These are phyloP conservation scores for Trichosporon sp. DNA, from an alignment of 1,284 basidiomycete genomes.

Conservation along the genomic window DNA sequence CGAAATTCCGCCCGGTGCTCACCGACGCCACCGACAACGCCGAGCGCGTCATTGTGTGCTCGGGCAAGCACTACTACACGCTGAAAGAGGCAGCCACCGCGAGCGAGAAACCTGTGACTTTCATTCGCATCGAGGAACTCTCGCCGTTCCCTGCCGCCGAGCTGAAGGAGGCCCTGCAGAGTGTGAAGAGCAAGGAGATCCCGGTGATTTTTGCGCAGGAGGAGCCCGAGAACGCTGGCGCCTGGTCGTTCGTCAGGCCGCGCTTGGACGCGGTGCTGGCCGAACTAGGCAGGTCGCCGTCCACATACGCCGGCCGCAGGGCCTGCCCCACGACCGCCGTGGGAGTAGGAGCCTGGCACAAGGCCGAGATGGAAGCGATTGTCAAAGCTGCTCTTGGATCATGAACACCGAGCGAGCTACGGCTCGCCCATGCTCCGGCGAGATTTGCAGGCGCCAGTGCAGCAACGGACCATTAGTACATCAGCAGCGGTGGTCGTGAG, in stretches of 20 bases:
- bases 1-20: slow-evolving; percentile 66
- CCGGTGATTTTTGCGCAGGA: slow-evolving; percentile 69
- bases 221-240: slow-evolving; percentile 79
- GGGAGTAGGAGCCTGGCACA: slow-evolving; percentile 67
- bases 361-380: slow-evolving; percentile 59
- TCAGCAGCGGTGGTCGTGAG: too few relatives aligned
- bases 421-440: not conserved
- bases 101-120: slow-evolving; percentile 16
- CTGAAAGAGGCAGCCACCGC: slow-evolving; percentile 63
- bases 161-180: slow-evolving; percentile 52
- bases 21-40: slow-evolving; percentile 47
- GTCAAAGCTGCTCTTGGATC: slow-evolving; percentile 51
- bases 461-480: too few relatives aligned
- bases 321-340: slow-evolving; percentile 69
- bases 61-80: slow-evolving; percentile 83
- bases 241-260: slow-evolving; percentile 61
- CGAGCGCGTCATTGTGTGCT: slow-evolving; percentile 50
- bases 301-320: slow-evolving; percentile 61
- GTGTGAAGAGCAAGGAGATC: slow-evolving; percentile 46
- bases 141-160: slow-evolving; percentile 72
- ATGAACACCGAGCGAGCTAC: too few relatives aligned
- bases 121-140: slow-evolving; percentile 76
- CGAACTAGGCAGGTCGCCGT: slow-evolving; percentile 24
- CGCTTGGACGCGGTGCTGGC: slow-evolving; percentile 57
- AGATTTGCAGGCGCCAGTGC: not conserved